These are phyloP conservation scores for Phylloporus scabripes DNA, from an alignment of 768 basidiomycete genomes.

Conservation along the genomic window DNA sequence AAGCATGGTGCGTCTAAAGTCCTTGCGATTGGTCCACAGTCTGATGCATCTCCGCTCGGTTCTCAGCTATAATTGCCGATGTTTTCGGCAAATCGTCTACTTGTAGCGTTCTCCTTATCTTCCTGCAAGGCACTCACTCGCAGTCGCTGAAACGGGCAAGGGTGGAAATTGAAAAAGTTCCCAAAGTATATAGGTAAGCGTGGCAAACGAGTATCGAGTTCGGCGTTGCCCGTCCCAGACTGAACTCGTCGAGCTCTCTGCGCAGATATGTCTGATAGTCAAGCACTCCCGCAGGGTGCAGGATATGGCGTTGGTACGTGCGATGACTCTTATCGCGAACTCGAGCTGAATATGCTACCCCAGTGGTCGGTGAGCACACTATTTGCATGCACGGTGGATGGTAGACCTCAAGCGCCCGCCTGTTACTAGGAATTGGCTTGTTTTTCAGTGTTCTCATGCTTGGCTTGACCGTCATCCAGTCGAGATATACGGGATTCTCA, in stretches of 20 bases:
- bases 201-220: not conserved
- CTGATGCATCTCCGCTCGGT: not conserved
- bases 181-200: constrained; percentile 9
- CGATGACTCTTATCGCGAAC: not conserved
- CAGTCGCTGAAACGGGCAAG: constrained; percentile 15
- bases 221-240: not conserved
- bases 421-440: constrained; percentile 65
- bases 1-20: too few relatives aligned
- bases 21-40: not conserved
- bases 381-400: not conserved
- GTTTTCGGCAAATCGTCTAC: not conserved
- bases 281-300: constrained; percentile 69
- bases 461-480: constrained; percentile 69
- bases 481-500: constrained; percentile 78
- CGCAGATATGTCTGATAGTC: constrained; percentile 21
- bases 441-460: constrained; percentile 86
- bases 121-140: not conserved
- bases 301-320: constrained; percentile 77
- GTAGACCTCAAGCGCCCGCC: not conserved
- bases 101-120: constrained; percentile 11
- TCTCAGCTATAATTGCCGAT: not conserved
- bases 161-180: not conserved
- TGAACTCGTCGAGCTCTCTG: not conserved
- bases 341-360: constrained; percentile 1
- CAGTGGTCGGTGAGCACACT: constrained; percentile 45